A percentile compares a stretch with the other conserved stretches of the same genome.
These are phyloP conservation scores for Sherardia arvensis DNA, from an alignment of 257 asterid species.

Conservation along the genomic window DNA sequence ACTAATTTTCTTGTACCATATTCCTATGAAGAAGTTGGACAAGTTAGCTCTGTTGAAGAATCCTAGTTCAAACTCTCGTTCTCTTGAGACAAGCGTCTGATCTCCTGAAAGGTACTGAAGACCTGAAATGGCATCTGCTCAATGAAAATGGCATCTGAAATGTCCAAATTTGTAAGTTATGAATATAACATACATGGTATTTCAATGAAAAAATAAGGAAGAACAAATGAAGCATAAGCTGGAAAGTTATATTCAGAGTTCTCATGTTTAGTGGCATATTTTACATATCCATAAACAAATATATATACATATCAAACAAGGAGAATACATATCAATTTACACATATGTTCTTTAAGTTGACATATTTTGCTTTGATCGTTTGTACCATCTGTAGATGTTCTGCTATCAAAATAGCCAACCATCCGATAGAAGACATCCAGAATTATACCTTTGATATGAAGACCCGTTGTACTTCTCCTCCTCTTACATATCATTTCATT, in stretches of 20 bases:
- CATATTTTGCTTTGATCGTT: neutral
- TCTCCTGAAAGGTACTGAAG: constrained; percentile 32
- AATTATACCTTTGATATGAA: too few relatives aligned
- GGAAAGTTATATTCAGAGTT: neutral
- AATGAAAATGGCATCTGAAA: too few relatives aligned
- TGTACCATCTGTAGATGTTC: too few relatives aligned
- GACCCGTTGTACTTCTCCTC: too few relatives aligned
- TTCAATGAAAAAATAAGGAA: constrained; percentile 10
- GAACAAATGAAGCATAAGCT: constrained; percentile 8
- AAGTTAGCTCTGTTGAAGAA: constrained; percentile 29
- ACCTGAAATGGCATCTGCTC: constrained; percentile 31
- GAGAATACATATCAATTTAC: neutral
- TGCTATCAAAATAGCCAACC: too few relatives aligned
- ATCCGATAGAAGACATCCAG: too few relatives aligned
- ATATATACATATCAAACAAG: neutral
- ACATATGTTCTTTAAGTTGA: neutral
- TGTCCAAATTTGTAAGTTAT: too few relatives aligned
- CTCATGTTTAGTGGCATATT: neutral
- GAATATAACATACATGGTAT: constrained; percentile 11
- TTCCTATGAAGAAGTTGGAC: constrained; percentile 27
- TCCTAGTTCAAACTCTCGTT: constrained; percentile 30
- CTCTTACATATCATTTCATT: too few relatives aligned
- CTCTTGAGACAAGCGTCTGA: constrained; percentile 25
- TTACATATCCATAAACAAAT: neutral
- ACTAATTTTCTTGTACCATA: constrained; percentile 28